Conservation (phyloP, 306 rosid genomes). For the Sechiopsis laciniata region DNA sequence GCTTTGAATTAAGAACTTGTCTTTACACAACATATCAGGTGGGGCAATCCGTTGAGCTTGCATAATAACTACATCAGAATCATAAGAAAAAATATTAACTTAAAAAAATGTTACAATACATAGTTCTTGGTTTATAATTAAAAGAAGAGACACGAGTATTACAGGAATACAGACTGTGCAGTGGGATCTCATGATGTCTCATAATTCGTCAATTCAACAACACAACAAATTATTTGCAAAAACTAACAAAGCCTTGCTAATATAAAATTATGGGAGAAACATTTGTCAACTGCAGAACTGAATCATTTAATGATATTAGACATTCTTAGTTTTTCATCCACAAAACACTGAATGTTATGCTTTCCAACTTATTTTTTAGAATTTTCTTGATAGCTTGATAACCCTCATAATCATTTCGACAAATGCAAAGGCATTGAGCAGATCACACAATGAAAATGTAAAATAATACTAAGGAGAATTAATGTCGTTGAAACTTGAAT, state of each 20-base stretch:
- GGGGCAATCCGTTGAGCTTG: conserved; percentile 58
- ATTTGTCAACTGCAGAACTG: not conserved
- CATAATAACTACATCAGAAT: conserved; percentile 59
- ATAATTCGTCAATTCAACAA: not conserved
- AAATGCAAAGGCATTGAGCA: not conserved
- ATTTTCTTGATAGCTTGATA: not conserved
- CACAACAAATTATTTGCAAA: not conserved
- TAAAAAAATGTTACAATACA: not conserved
- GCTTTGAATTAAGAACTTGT: conserved; percentile 88
- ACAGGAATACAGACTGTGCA: not conserved
- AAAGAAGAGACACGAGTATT: too few relatives aligned
- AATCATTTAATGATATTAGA: not conserved
- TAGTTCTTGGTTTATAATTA: not conserved
- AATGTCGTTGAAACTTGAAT: not conserved
- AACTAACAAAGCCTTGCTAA: conserved; percentile 4
- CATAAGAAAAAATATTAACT: not conserved
- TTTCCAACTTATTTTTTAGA: not conserved
- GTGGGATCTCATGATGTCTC: conserved; percentile 8
- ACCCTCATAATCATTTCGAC: not conserved
- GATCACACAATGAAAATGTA: not conserved
- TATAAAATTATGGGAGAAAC: not conserved
- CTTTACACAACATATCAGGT: conserved; percentile 68
- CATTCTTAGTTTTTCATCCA: not conserved
- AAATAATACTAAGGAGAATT: not conserved
- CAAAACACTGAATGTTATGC: not conserved